A percentile compares a stretch with the other conserved stretches of the same genome.
Conservation (phyloP, 2,329 filamentous ascomycete genomes). For the Xylaria sp. region DNA sequence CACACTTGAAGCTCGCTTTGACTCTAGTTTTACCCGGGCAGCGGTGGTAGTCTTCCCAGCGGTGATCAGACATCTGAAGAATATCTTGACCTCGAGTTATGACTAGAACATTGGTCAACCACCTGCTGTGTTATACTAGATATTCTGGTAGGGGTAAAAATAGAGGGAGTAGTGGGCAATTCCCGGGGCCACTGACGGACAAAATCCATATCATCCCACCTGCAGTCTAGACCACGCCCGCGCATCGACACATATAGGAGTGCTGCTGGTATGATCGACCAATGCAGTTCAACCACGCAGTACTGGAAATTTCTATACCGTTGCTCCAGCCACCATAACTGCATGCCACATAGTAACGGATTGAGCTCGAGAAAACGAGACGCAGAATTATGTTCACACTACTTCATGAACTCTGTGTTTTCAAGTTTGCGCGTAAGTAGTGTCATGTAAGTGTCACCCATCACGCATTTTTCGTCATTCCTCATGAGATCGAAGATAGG, state of each 20-base stretch:
- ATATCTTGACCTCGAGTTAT: not conserved
- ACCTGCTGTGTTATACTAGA: not conserved
- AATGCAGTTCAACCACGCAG: conserved; percentile 11
- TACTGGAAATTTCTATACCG: not conserved
- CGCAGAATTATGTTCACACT: not conserved
- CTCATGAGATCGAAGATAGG: not conserved
- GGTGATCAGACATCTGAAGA: not conserved
- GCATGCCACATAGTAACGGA: conserved; percentile 26
- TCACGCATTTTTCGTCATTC: not conserved
- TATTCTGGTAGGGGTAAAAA: not conserved
- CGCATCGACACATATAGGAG: conserved; percentile 28
- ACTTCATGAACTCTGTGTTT: not conserved
- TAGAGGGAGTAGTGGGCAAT: not conserved
- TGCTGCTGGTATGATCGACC: conserved; percentile 23
- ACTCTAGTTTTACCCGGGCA: not conserved
- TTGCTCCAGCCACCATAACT: conserved; percentile 26
- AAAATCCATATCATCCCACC: conserved; percentile 30
- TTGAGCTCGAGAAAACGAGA: not conserved
- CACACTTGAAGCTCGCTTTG: conserved; percentile 1
- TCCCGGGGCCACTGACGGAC: conserved; percentile 22
- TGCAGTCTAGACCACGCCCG: not conserved
- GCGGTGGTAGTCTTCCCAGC: not conserved
- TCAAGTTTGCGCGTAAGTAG: not conserved
- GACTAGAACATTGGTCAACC: conserved; percentile 20
- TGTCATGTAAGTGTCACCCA: not conserved